Evolutionary conservation across 805 yeast genomes (phyloP).

Genomic region (Kluyveromyces lactis): DNA sequence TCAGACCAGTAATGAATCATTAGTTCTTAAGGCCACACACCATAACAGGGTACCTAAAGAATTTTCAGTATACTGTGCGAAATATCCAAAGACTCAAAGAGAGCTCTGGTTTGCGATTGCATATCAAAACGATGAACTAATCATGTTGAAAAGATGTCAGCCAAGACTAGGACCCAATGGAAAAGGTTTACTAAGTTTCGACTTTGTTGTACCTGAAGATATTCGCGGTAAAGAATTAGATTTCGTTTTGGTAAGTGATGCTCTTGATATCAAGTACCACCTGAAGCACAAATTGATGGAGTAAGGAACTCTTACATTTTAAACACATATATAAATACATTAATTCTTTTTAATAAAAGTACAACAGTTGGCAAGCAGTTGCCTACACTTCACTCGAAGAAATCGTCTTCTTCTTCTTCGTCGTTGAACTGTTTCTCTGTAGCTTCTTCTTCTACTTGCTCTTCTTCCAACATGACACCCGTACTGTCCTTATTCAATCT

Average conservation of each 20-base stretch:
- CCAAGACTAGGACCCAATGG: constrained; percentile 35
- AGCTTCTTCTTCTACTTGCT: constrained; percentile 13
- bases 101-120: constrained; percentile 88
- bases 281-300: constrained; percentile 15
- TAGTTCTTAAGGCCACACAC: constrained; percentile 46
- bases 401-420: constrained; percentile 29
- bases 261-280: constrained; percentile 46
- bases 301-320: too few species aligned
- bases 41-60: constrained; percentile 43
- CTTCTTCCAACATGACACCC: constrained; percentile 16
- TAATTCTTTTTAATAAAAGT: too few species aligned
- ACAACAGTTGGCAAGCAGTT: neutral
- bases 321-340: too few species aligned
- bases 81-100: constrained; percentile 82
- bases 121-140: constrained; percentile 42
- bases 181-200: constrained; percentile 30
- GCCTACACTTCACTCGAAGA: constrained; percentile 30
- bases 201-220: constrained; percentile 42
- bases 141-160: constrained; percentile 66
- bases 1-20: constrained; percentile 30
- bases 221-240: constrained; percentile 38
- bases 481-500: constrained; percentile 19
- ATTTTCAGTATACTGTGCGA: constrained; percentile 64
- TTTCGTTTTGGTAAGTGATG: constrained; percentile 56
- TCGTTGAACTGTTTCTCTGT: constrained; percentile 14